Percentiles rank a stretch among this genome's conserved stretches.
Conservation (phyloP, 768 basidiomycete species). For the Auricularia sp. region DNA sequence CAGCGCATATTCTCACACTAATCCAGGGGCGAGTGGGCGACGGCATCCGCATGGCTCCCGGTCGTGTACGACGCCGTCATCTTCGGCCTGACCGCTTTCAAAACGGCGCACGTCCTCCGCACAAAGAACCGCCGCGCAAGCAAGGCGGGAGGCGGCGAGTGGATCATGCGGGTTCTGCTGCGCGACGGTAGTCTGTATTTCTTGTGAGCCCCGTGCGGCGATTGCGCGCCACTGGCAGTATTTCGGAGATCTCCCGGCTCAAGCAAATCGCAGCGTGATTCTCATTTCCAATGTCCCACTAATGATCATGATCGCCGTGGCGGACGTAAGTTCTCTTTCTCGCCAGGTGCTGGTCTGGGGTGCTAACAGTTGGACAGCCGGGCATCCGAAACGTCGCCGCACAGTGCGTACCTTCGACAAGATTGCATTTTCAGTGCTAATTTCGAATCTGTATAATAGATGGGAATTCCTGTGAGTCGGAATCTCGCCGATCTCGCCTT, state of each 20-base stretch:
- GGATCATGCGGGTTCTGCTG: conserved; percentile 13
- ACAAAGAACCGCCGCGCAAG: conserved; percentile 1
- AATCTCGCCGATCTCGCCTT: neutral
- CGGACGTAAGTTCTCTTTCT: conserved; percentile 10
- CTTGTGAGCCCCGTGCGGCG: conserved; percentile 13
- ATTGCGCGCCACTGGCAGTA: neutral
- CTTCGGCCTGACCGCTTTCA: conserved; percentile 22
- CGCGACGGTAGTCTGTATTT: conserved; percentile 28
- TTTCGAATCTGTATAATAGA: conserved; percentile 9
- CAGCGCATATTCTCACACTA: neutral
- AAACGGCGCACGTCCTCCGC: conserved; percentile 17
- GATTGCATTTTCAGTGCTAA: neutral
- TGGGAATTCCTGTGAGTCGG: conserved; percentile 31
- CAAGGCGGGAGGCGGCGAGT: conserved; percentile 9
- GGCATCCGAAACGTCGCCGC: conserved; percentile 28
- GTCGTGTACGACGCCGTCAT: conserved; percentile 30
- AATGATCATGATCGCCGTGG: conserved; percentile 27
- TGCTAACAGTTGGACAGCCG: conserved; percentile 1
- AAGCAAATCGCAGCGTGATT: conserved; percentile 20
- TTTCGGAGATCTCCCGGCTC: neutral
- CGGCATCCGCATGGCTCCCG: conserved; percentile 32
- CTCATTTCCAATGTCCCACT: conserved; percentile 28
- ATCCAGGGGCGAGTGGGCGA: conserved; percentile 11
- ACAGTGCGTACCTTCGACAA: conserved; percentile 17
- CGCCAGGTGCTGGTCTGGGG: no score